Percentiles rank a stretch among this genome's conserved stretches.
Conservation (phyloP, 148 eudicot genomes). For the Camellia lanceoleosa region DNA sequence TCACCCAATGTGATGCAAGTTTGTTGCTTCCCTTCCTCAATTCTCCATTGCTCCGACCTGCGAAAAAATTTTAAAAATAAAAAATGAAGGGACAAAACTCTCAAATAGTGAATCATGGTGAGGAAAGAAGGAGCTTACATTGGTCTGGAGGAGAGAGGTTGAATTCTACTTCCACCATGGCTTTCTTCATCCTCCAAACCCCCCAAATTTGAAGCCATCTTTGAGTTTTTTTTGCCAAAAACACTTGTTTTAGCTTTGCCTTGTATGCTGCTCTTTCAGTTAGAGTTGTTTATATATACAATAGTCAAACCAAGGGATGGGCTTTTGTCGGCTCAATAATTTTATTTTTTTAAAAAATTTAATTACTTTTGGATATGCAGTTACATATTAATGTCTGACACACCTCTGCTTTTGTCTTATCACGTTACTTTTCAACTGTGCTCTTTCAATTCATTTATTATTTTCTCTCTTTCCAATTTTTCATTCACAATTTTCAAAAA, state of each 20-base stretch:
- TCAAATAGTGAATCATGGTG: neutral
- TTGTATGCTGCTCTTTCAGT: too few species aligned
- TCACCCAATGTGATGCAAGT: neutral
- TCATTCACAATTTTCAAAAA: too few species aligned
- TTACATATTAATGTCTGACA: too few species aligned
- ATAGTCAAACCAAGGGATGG: neutral
- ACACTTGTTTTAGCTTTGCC: neutral
- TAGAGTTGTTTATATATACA: too few species aligned
- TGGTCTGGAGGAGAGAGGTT: slow-evolving; percentile 12
- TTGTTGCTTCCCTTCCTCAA: slow-evolving; percentile 10
- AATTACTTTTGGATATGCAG: too few species aligned
- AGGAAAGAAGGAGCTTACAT: neutral
- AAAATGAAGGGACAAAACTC: neutral
- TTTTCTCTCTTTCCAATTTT: too few species aligned
- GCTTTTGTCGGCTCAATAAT: too few species aligned
- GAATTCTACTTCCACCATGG: slow-evolving; percentile 2
- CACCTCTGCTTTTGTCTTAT: too few species aligned
- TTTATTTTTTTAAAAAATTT: too few species aligned
- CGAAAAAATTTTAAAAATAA: neutral
- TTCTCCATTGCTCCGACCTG: neutral
- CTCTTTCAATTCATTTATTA: too few species aligned
- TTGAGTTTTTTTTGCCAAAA: neutral
- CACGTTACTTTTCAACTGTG: too few species aligned
- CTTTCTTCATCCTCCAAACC: slow-evolving; percentile 14
- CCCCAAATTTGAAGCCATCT: slow-evolving; percentile 13